Evolutionary conservation across 208 protist genomes (phyloP).

Genomic region (Leishmania gerbilli): DNA sequence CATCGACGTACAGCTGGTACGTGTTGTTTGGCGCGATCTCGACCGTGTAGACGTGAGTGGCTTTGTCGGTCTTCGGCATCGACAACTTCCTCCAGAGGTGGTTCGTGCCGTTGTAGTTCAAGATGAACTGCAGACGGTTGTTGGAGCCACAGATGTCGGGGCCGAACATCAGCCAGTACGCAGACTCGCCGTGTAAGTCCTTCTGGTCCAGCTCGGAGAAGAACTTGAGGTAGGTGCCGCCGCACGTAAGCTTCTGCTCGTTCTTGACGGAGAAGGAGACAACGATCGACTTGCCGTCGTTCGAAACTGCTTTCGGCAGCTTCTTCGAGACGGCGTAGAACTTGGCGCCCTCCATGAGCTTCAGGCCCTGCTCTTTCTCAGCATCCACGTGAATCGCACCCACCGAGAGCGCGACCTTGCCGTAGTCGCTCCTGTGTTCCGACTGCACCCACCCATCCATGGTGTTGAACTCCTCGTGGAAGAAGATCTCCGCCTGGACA

Average conservation of each 20-base stretch:
- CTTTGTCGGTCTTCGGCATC: constrained; percentile 60
- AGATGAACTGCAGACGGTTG: constrained; percentile 93
- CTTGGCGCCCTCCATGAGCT: constrained; percentile 84
- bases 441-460: constrained; percentile 67
- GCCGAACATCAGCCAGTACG: constrained; percentile 97
- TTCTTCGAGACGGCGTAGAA: constrained; percentile 91
- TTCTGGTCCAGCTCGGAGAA: constrained; percentile 78
- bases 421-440: constrained; percentile 55
- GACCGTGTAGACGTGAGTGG: constrained; percentile 95
- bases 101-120: constrained; percentile 94
- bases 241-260: constrained; percentile 91
- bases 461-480: constrained; percentile 76
- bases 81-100: constrained; percentile 80
- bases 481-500: constrained; percentile 53
- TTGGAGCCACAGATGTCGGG: constrained; percentile 92
- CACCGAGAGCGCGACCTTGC: constrained; percentile 58
- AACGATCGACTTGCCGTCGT: constrained; percentile 90
- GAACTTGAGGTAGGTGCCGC: constrained; percentile 95
- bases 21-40: constrained; percentile 89
- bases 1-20: constrained; percentile 92
- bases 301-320: constrained; percentile 68
- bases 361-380: constrained; percentile 77
- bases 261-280: constrained; percentile 93
- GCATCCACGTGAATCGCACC: constrained; percentile 64
- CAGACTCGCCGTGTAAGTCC: constrained; percentile 85